Base-by-base conservation (phyloP, 2,329 filamentous ascomycete species). In the Ilyonectria robusta region DNA sequence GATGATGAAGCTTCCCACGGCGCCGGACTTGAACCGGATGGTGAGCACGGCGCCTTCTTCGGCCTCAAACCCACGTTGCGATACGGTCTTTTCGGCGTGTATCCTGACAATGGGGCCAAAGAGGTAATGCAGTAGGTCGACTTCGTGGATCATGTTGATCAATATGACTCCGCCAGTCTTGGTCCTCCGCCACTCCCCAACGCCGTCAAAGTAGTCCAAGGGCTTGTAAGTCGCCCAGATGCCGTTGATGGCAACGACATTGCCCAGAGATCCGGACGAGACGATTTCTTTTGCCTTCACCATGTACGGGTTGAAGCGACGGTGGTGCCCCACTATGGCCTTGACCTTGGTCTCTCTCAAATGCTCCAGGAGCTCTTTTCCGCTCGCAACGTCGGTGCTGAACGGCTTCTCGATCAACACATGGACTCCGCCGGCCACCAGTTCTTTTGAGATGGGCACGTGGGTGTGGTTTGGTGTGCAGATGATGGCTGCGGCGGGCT, bases 141-240 rank as follows among this genome's bases (percentile, higher is more conserved):
- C 79, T 56, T 91, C 88, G 71, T 91, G 88, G n/a, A 90, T 83
- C 48, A 90, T 78, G 71, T 90, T 91, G 66, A 89, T 89, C 3
- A 86, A 78, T 8, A 90, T 78, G 0, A 85, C 83, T 0, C 87
- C 88, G 1, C 84, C 84, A 2, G 79, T 76, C 2, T 69, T 62
- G 4, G 77, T 72, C 7, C 81, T 79, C 15, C 86, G 81, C 87
- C 88, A 89, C 44, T 83, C 81, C 0, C 79, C 78, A 0, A 83
- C 83, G 0, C 81, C 69, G 2, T 82, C 78, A 68, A 87, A 90
- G 76, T 90, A 91, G 0, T 78, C 63, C 0, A 72, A 53, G 0
- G 87, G 86, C 67, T 91, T 90, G 66, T 79, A 82, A 0, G 84
- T 74, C 0, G 84, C 81, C 88, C 88, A 91, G 0, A 88, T 78